Evolutionary conservation across 306 rosid species (phyloP), one percentile per base, ranked within the genome.

Genomic region (Malus asiatica): DNA sequence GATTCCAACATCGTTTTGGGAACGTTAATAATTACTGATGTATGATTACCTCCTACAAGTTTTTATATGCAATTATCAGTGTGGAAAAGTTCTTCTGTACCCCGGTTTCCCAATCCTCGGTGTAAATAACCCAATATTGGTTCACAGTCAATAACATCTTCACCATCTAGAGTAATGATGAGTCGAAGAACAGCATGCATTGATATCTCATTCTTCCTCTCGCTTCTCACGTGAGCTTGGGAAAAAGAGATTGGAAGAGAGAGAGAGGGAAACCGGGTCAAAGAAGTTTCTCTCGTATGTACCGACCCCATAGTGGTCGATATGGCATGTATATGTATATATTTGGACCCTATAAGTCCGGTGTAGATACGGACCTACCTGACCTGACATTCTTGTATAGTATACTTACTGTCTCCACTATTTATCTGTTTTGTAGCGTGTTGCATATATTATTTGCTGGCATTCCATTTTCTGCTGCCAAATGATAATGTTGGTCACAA

Each of bases 401-500:
- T 59, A 32, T 20, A 42, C 66, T 62, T 40, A 4, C 57, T 12
- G 38, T 62, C 63, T 78, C 33, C 32, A 15, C 68, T 63, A 65
- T 32, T 71, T 64, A 67, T 57, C 9, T 46, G 19, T 58, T 51
- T 5, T 62, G 40, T 38, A 46, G 48, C 72, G 42, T 48, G 45
- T 38, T 62, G 53, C 22, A 55, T 40, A 52, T 23, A n/a, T 59
- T 67, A 25, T 67, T 35, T 68, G 44, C 69, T 33, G 58, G 30
- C 44, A 32, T 42, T 61, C 72, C 58, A 40, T 18, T 30, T 64
- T 75, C 38, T 11, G 75, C 82, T 60, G 85, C 82, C 66, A 55
- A 81, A 18, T 70, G 27, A 61, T 52, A 20, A 44, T 68, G 15
- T 32, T 77, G 81, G 80, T 70, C 23, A 77, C 22, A 68, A 62